phyloP scores from a whole-genome alignment of 1,284 basidiomycete species.

The Fomitiporia mediterranea region DNA sequence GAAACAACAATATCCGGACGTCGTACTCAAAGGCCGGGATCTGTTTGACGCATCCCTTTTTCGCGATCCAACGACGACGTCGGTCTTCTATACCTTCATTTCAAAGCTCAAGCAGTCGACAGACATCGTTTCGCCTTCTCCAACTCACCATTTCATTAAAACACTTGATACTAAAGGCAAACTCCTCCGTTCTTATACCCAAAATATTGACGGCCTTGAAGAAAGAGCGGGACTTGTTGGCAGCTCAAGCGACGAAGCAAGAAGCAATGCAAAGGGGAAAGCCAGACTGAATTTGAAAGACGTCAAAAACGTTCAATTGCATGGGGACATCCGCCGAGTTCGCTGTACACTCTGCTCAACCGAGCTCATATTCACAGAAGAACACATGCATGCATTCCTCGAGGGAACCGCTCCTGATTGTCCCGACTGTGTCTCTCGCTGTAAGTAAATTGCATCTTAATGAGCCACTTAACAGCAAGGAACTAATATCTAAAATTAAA shows the following conservation, averaged over 20 bases:
- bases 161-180: constrained; percentile 81
- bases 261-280: constrained; percentile 54
- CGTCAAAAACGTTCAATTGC: constrained; percentile 84
- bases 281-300: constrained; percentile 59
- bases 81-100: constrained; percentile 93
- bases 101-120: constrained; percentile 84
- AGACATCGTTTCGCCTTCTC: constrained; percentile 74
- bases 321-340: constrained; percentile 86
- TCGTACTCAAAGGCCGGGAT: constrained; percentile 83
- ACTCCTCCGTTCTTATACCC: constrained; percentile 86
- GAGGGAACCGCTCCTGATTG: constrained; percentile 74
- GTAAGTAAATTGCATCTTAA: constrained; percentile 47
- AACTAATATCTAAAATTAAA: constrained; percentile 19
- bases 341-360: constrained; percentile 80
- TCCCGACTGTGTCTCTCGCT: constrained; percentile 73
- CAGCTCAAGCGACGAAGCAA: constrained; percentile 51
- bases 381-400: constrained; percentile 60
- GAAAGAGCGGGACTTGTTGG: constrained; percentile 72
- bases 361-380: constrained; percentile 62
- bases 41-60: constrained; percentile 88
- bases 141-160: constrained; percentile 86
- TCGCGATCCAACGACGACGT: constrained; percentile 77
- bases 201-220: constrained; percentile 94
- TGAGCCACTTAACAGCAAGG: background rate
- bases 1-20: constrained; percentile 77